Conservation (phyloP, 2,329 filamentous ascomycete genomes). For the Phialophora macrospora region DNA sequence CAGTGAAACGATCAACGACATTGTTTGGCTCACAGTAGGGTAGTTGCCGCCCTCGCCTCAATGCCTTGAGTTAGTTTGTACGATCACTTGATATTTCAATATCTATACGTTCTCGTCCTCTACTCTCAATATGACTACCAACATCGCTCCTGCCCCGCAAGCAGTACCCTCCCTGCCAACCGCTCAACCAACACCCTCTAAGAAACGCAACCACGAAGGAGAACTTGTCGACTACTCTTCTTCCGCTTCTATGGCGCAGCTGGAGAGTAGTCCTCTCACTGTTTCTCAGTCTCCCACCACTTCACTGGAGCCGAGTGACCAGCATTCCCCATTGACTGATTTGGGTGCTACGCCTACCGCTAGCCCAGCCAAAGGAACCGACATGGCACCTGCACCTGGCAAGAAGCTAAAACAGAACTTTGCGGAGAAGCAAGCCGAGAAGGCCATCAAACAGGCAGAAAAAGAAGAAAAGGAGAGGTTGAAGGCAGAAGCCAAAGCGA, state of each 20-base stretch:
- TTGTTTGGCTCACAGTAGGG: background rate
- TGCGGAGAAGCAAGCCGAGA: constrained; percentile 37
- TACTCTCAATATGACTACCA: constrained; percentile 15
- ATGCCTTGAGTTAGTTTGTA: background rate
- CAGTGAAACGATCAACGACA: background rate
- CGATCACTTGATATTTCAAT: constrained; percentile 2
- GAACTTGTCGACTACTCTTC: constrained; percentile 18
- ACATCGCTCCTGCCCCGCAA: constrained; percentile 7
- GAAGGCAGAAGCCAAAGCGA: constrained; percentile 42
- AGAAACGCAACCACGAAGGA: constrained; percentile 33
- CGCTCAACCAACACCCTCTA: constrained; percentile 31
- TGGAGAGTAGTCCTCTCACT: constrained; percentile 18
- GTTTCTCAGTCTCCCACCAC: constrained; percentile 17
- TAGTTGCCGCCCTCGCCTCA: background rate
- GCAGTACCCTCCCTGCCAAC: constrained; percentile 20
- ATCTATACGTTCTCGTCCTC: constrained; percentile 1
- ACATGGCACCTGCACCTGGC: constrained; percentile 21
- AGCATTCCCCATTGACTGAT: constrained; percentile 33
- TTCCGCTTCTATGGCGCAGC: constrained; percentile 14
- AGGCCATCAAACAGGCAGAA: constrained; percentile 41
- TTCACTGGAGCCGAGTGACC: constrained; percentile 25
- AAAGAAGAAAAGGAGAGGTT: constrained; percentile 38
- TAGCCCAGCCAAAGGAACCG: constrained; percentile 18
- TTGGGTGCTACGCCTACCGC: constrained; percentile 28
- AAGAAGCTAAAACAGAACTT: constrained; percentile 42